A percentile compares a stretch with the other conserved stretches of the same genome.
Conservation (phyloP, 1,284 basidiomycete genomes). For the Ceratobasidium papillatum region DNA sequence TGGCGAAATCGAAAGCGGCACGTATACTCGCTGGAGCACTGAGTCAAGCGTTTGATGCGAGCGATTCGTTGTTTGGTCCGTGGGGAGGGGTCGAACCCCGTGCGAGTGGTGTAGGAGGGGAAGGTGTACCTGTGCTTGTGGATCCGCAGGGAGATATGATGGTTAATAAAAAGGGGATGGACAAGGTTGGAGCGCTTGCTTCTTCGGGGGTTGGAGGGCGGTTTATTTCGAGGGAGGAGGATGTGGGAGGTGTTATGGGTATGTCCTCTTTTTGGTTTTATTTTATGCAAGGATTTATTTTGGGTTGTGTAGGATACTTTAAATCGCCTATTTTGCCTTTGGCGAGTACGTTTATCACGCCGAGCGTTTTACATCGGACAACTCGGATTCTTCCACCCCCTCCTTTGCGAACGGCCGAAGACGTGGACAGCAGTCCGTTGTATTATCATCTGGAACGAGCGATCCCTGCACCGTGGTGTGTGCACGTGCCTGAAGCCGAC, state of each 20-base stretch:
- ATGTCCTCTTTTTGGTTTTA: neutral
- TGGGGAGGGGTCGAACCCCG: constrained; percentile 29
- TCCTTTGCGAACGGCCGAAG: constrained; percentile 15
- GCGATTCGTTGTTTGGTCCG: constrained; percentile 31
- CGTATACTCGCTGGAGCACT: constrained; percentile 20
- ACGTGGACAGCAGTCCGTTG: constrained; percentile 14
- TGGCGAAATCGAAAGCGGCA: constrained; percentile 19
- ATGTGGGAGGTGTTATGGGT: constrained; percentile 35
- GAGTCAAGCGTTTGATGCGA: constrained; percentile 32
- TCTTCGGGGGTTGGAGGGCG: constrained; percentile 16
- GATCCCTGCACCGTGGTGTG: constrained; percentile 16
- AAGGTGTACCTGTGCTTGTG: constrained; percentile 30
- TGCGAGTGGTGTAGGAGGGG: neutral
- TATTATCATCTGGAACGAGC: constrained; percentile 30
- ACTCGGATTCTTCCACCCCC: constrained; percentile 29
- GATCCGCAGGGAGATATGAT: constrained; percentile 28
- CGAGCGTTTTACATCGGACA: constrained; percentile 22
- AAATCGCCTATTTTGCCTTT: constrained; percentile 30
- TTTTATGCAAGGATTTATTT: neutral
- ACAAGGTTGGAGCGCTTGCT: constrained; percentile 12
- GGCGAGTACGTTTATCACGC: constrained; percentile 19
- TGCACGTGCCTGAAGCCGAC: constrained; percentile 36
- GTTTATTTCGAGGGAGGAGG: constrained; percentile 25
- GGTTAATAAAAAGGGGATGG: constrained; percentile 4
- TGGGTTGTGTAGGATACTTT: constrained; percentile 9